Percentiles rank a stretch among this genome's conserved stretches.
These are phyloP conservation scores for Bathelium albidoporum DNA, from an alignment of 495 filamentous ascomycete species.

Conservation along the genomic window DNA sequence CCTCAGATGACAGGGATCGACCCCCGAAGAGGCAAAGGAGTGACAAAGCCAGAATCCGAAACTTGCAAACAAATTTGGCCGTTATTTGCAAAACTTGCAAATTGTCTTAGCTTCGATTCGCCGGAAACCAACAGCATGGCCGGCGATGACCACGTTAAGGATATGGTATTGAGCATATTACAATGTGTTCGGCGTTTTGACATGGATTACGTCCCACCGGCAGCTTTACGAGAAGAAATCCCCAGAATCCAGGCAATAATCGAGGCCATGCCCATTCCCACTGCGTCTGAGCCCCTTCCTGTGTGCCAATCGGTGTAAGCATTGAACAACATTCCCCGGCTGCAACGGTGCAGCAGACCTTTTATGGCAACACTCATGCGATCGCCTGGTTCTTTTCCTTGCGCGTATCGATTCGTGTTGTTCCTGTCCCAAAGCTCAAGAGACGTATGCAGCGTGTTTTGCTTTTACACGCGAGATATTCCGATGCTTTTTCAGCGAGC, in stretches of 20 bases:
- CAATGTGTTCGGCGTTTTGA: background rate
- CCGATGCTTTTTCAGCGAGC: background rate
- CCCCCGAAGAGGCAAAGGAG: slow-evolving; percentile 9
- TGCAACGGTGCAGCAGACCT: background rate
- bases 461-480: background rate
- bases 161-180: background rate
- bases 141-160: background rate
- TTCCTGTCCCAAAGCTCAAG: background rate
- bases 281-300: background rate
- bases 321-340: background rate
- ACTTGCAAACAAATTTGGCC: background rate
- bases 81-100: background rate
- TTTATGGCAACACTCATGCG: background rate
- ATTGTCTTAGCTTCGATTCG: background rate
- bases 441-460: background rate
- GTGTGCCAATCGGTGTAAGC: background rate
- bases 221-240: background rate
- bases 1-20: slow-evolving; percentile 12
- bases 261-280: background rate
- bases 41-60: background rate
- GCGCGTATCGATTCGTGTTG: background rate
- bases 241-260: background rate
- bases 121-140: background rate
- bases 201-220: background rate
- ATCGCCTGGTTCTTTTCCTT: background rate